Base-by-base conservation (phyloP, 1,139 yeast genomes). In the Barnettozyma hawaiiensis region DNA sequence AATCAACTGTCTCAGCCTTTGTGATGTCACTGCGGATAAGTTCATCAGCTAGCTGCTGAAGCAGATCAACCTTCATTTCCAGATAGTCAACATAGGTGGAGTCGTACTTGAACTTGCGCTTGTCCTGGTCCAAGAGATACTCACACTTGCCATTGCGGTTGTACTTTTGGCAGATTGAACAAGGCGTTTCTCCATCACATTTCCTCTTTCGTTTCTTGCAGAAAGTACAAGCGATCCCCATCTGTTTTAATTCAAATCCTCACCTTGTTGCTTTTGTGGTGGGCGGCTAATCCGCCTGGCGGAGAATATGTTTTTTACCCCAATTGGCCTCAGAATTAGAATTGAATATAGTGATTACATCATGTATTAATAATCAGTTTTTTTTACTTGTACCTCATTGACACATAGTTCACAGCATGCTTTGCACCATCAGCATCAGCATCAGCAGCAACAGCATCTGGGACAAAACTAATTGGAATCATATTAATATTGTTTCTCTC, bases 81-180 rank as follows among this genome's bases (percentile, higher is more conserved):
- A 52, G 34, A 27, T 47, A 50, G 31, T 52, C 55, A 15, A 52
- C 50, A 26, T 46, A 49, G 2, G 54, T 50, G 3, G 55, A 47
- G 24, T 52, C 55, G 24, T 50, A 47, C 27, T 49, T 50, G 46
- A 46, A 42, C 45, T 52, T 52, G 31, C 55, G 44, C 35, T 46
- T 40, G 27, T 51, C 55, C 16, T 51, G 48, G 27, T 50, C 51
- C 4, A 31, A 27, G 2, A 38, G 39, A 24, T 49, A 52, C 28
- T 48, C 51, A 39, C 54, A 52, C 5, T 35, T 29, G 9, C 51
- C 50, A 18, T 31, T 39, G 18, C 44, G 43, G 18, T 52, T 50
- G 32, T 49, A 52, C 33, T 42, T 45, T n/a, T 42, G 40, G 36
- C 55, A 52, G 2, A 45, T 42, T 1, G 50, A 35, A 18, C 48